phyloP scores from a whole-genome alignment of 495 filamentous ascomycete genomes.

The Penicillium malachiteum region DNA sequence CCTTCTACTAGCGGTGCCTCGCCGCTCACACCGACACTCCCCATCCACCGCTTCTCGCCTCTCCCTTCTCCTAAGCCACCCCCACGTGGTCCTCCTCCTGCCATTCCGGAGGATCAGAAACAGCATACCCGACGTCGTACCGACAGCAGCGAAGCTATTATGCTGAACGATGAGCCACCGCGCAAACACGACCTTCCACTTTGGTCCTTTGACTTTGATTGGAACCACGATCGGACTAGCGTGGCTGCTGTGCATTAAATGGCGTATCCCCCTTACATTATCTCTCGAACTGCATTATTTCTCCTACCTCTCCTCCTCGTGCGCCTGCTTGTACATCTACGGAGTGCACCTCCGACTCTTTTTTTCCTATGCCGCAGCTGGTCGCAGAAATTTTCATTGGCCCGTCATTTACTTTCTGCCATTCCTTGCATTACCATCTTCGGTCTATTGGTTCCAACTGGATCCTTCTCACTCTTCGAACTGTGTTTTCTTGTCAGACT shows the following conservation, averaged over 20 bases:
- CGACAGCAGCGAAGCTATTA: slow-evolving; percentile 47
- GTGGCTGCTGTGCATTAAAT: slow-evolving; percentile 40
- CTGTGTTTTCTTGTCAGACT: not conserved
- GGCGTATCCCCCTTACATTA: no score
- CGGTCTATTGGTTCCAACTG: not conserved
- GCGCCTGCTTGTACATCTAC: no score
- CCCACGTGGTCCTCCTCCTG: slow-evolving; percentile 38
- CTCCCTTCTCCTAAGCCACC: slow-evolving; percentile 41
- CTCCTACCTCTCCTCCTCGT: not conserved
- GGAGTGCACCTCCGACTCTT: no score
- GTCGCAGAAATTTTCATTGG: not conserved
- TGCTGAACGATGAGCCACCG: slow-evolving; percentile 24
- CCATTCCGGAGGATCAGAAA: slow-evolving; percentile 36
- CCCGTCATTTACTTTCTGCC: not conserved
- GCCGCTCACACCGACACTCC: slow-evolving; percentile 46
- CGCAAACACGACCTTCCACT: slow-evolving; percentile 35
- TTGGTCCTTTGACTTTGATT: slow-evolving; percentile 44
- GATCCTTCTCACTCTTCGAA: not conserved
- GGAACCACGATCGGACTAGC: slow-evolving; percentile 33
- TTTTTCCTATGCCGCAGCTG: no score
- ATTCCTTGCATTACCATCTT: not conserved
- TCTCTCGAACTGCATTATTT: not conserved
- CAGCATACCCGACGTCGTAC: slow-evolving; percentile 44
- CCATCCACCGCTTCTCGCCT: slow-evolving; percentile 46
- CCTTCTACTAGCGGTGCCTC: slow-evolving; percentile 40